Base-by-base conservation (phyloP, 305 asterid genomes). In the Rubia balearica region DNA sequence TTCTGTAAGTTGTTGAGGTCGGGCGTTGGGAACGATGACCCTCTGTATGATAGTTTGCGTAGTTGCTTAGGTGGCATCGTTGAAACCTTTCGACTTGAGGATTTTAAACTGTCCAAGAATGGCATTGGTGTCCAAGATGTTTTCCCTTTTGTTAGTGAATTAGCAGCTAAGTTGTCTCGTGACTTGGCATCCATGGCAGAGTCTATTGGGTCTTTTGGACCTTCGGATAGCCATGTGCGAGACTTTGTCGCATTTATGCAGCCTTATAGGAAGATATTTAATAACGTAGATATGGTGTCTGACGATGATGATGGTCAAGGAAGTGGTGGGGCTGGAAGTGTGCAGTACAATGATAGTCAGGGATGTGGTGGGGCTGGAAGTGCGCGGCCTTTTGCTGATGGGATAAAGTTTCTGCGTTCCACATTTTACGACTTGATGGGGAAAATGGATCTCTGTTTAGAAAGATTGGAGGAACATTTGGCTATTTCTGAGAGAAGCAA, bases 11-110 rank as follows among this genome's bases (percentile, higher is more conserved):
- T 73, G 8, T 59, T 80, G 57, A 64, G 75, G 42, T 33, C 60
- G 7, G 75, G 56, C 6, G 80, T 19, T 42, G 81, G 81, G 76
- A 61, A 5, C 24, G 75, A 62, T 33, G 68, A 74, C 76, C 69
- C 51, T 59, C 33, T 80, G 33, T 80, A 80, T 70, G 43, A 12
- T 16, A 46, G 45, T 82, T 88, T 97, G 75, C 84, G 97, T 68
- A 83, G 85, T 82, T 85, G 83, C 81, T 83, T 94, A 84, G 96
- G 87, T 43, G 48, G 77, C 7, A 83, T 91, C 77, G 72, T 81
- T 38, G 89, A 79, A 66, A 53, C 48, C 55, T 21, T 68, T 48
- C 84, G 76, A 7, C n/a, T 81, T 46, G 76, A 76, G 22, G 70
- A 61, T 21, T 73, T 40, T 41, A 73, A 46, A 41, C 57, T 19